Evolutionary conservation across 2,329 filamentous ascomycete species (phyloP), one percentile per base, ranked within the genome.

Genomic region (Xylaria sp.): DNA sequence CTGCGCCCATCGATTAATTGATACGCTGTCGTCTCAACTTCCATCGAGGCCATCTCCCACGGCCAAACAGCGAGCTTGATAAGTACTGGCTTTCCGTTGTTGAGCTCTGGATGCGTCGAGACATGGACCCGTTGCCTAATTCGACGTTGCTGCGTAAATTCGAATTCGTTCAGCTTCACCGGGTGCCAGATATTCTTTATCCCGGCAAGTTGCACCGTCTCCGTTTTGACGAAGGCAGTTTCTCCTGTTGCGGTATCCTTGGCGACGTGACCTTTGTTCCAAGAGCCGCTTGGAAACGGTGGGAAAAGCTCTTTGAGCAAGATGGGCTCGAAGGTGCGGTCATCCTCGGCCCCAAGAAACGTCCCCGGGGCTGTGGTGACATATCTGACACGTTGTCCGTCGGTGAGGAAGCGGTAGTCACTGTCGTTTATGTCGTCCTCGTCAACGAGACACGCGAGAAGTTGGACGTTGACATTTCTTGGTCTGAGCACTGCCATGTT

Each of bases 401-500:
- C 58, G 45, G 27, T 36, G 29, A 61, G 47, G 31, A 61, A 61
- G 58, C 58, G 58, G 36, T 61, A 61, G 20, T 61, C 58, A 20
- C 47, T 53, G 22, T 61, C 47, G 27, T 61, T 25, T 25, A 9
- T 55, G 50, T 36, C 61, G 65, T 69, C 58, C 65, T 63, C 25
- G 60, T 44, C 50, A 39, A 50, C 39, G 56, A 65, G 20, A 58
- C 36, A 39, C 15, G 50, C 64, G 20, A 56, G 63, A 33, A 63
- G 57, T 27, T 55, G 60, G n/a, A 59, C 51, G 56, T 60, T 60
- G 56, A 10, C 27, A 27, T 60, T 60, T 38, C 22, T 57, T 57
- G 53, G 36, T 57, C 45, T 49, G 44, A 47, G 44, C 44, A 47
- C 44, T 47, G 44, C 44, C 44, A 47, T 47, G 44, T 47, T 27